Evolutionary conservation across 2,329 filamentous ascomycete genomes (phyloP).

Genomic region (Hysterium pulicare): DNA sequence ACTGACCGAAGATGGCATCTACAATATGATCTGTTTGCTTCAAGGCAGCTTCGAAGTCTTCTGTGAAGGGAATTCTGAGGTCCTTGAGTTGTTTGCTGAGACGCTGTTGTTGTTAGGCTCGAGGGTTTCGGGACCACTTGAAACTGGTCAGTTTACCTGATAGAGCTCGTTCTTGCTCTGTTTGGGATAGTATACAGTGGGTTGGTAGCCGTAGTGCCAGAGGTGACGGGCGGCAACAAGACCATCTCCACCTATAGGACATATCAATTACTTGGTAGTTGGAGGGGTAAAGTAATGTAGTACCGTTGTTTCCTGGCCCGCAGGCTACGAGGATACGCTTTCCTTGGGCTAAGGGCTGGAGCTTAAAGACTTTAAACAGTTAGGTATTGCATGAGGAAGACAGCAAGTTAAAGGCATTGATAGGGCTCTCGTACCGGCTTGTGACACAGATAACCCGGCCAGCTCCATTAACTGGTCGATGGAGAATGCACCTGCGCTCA

Average conservation of each 20-base stretch:
- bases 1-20: conserved; percentile 85
- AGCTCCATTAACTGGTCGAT: conserved; percentile 97
- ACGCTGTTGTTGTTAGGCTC: conserved; percentile 51
- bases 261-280: conserved; percentile 10
- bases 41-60: conserved; percentile 70
- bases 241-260: conserved; percentile 73
- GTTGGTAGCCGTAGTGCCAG: conserved; percentile 85
- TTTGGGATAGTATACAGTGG: conserved; percentile 90
- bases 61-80: conserved; percentile 76
- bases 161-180: conserved; percentile 87
- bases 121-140: background rate
- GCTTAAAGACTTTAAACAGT: conserved; percentile 65
- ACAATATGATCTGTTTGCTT: conserved; percentile 73
- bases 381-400: conserved; percentile 1
- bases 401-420: background rate
- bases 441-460: conserved; percentile 86
- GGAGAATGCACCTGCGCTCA: conserved; percentile 84
- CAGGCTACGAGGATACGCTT: conserved; percentile 81
- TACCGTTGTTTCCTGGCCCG: conserved; percentile 69
- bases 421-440: conserved; percentile 60
- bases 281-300: background rate
- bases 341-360: conserved; percentile 73
- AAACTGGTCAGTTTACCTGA: conserved; percentile 52
- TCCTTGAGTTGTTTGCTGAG: conserved; percentile 81
- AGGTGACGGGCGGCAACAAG: conserved; percentile 92